Evolutionary conservation across 2,329 filamentous ascomycete genomes (phyloP).

Genomic region (Penicillium vulpinum): DNA sequence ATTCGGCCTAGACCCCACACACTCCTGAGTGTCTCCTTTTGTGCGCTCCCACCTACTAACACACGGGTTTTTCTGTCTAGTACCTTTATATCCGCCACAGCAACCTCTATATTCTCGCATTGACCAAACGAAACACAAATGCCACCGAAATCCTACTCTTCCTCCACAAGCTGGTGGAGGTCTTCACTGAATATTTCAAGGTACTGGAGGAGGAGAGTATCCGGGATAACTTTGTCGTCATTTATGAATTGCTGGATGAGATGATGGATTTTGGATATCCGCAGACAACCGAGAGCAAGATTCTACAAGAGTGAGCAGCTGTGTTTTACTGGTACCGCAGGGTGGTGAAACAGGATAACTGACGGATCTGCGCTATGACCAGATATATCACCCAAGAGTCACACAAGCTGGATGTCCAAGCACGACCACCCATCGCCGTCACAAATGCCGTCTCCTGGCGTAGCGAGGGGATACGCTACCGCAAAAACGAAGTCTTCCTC

Average conservation of each 20-base stretch:
- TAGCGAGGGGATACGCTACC: constrained; percentile 95
- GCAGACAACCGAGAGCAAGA: constrained; percentile 97
- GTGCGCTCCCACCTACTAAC: constrained; percentile 17
- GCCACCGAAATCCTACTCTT: constrained; percentile 97
- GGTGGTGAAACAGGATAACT: background rate
- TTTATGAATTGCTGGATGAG: constrained; percentile 97
- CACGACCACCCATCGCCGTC: constrained; percentile 92
- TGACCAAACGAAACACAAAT: constrained; percentile 99
- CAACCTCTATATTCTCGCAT: constrained; percentile 95
- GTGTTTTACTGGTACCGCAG: background rate
- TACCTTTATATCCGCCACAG: constrained; percentile 99
- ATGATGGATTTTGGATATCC: constrained; percentile 99
- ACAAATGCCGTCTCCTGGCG: constrained; percentile 98
- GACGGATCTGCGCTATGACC: constrained; percentile 2
- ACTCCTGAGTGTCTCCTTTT: constrained; percentile 13
- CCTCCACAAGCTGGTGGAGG: constrained; percentile 95
- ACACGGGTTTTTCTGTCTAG: constrained; percentile 46
- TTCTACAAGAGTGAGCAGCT: constrained; percentile 74
- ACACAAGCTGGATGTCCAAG: constrained; percentile 96
- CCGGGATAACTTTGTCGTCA: constrained; percentile 98
- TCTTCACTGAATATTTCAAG: constrained; percentile 99
- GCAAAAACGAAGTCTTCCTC: constrained; percentile 99
- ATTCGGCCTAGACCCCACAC: constrained; percentile 7
- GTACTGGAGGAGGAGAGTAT: constrained; percentile 98
- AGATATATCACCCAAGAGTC: constrained; percentile 97